Evolutionary conservation across 2,329 filamentous ascomycete species (phyloP), one percentile per base, ranked within the genome.

Genomic region (Magnaporthiopsis incrustans): DNA sequence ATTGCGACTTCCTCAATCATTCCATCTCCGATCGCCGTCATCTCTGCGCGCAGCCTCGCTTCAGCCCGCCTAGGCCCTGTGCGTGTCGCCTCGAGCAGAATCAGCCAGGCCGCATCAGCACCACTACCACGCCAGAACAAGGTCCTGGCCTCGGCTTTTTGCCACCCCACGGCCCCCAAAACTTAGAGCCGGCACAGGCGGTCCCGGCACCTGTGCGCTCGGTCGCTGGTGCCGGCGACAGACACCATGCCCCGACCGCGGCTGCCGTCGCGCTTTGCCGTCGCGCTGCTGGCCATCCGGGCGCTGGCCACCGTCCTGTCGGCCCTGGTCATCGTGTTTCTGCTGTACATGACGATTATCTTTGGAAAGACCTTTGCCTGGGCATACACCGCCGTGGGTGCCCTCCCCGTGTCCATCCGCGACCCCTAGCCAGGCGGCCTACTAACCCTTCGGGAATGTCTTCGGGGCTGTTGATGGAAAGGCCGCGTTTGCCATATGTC

Each of bases 291-390:
- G 14, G 32, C 33, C 53, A 3, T 50, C 56, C 32, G 56, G 32
- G 33, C 53, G 7, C 32, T 59, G 53, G 61, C 61, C 2, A 38
- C 56, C 10, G 58, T 63, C 33, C 53, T 59, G 10, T 58, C 44
- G 4, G 57, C 61, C 4, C 57, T 63, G 7, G 57, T 38, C 61
- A 32, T 63, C 61, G 27, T 63, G n/a, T 63, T 63, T 33, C 22
- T 63, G 56, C 56, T 63, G 3, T 63, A 63, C 61, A 63, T 63
- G 56, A 63, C 44, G 10, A 59, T 59, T 12, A 44, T 44, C n/a
- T 57, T 50, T 18, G 27, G 27, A 18, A 56, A 57, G 61, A 63
- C 61, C 5, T 63, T 63, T 63, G 33, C 61, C 25, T 63, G 61
- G 61, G 57, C 61, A 18, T 63, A 63, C 33, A 27, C 56, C 1